Percentiles rank a stretch among this genome's conserved stretches.
phyloP scores from a whole-genome alignment of 139 green algal species.

The Micractinium sp. region DNA sequence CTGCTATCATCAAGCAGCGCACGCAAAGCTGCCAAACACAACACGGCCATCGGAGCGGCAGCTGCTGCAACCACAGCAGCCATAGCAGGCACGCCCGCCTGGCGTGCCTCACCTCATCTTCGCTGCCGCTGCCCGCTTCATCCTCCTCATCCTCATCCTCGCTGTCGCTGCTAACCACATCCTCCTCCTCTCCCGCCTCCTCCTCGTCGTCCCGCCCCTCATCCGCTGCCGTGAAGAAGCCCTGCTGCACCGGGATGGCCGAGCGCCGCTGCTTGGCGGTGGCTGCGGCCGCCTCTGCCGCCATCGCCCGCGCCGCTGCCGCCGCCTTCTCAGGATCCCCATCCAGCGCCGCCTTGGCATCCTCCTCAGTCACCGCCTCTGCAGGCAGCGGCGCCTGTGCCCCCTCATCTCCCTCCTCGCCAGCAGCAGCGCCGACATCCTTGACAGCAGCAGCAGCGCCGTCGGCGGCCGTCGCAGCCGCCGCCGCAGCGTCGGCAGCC shows the following conservation, averaged over 20 bases:
- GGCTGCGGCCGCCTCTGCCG: slow-evolving; percentile 54
- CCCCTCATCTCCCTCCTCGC: background rate
- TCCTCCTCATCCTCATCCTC: slow-evolving; percentile 33
- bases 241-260: slow-evolving; percentile 70
- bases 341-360: slow-evolving; percentile 23
- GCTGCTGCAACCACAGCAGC: background rate
- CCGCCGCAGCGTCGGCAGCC: background rate
- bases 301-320: slow-evolving; percentile 54
- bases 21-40: background rate
- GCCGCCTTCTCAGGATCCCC: slow-evolving; percentile 33
- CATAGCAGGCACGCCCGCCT: background rate
- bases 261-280: slow-evolving; percentile 57
- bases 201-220: slow-evolving; percentile 37
- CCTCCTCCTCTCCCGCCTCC: slow-evolving; percentile 31
- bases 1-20: background rate
- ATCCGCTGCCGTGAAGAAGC: slow-evolving; percentile 78
- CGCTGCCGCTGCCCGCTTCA: slow-evolving; percentile 13
- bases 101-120: slow-evolving; percentile 53
- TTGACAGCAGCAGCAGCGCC: background rate
- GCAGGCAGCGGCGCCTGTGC: background rate
- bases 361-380: slow-evolving; percentile 35
- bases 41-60: background rate
- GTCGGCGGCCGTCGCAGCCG: background rate
- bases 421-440: too few species aligned
- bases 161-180: background rate